phyloP scores from a whole-genome alignment of 176 grass and related monocot genomes.

The Rhynchospora pubera region DNA sequence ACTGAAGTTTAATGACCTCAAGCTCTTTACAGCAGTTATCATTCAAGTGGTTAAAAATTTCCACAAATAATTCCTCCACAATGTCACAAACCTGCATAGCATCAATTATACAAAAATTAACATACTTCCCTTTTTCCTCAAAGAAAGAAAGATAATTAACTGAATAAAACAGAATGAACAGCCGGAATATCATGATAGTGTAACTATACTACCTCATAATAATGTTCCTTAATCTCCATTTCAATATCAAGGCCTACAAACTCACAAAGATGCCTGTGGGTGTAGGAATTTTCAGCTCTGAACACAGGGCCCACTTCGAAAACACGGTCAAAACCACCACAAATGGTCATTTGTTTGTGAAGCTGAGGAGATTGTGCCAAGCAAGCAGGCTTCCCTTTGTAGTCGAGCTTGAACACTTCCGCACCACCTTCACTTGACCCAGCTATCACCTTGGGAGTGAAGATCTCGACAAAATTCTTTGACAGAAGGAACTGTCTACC shows the following conservation, averaged over 20 bases:
- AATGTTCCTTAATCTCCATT: constrained; percentile 96
- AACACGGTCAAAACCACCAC: constrained; percentile 76
- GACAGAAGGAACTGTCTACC: constrained; percentile 56
- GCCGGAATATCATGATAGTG: neutral
- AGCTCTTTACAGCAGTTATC: constrained; percentile 72
- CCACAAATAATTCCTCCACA: constrained; percentile 74
- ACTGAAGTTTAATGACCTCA: constrained; percentile 75
- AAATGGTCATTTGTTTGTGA: constrained; percentile 73
- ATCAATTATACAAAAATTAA: neutral
- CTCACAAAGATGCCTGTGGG: constrained; percentile 91
- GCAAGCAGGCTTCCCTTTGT: constrained; percentile 89
- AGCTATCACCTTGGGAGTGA: constrained; percentile 60
- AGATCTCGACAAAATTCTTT: constrained; percentile 71
- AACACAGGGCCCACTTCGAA: constrained; percentile 86
- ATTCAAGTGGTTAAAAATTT: constrained; percentile 87
- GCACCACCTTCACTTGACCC: constrained; percentile 96
- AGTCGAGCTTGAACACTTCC: constrained; percentile 83
- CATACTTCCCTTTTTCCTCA: neutral
- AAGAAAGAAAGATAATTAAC: neutral
- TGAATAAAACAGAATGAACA: neutral
- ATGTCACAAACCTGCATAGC: constrained; percentile 68
- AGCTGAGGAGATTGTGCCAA: constrained; percentile 89
- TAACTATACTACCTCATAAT: constrained; percentile 63
- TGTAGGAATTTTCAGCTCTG: constrained; percentile 85
- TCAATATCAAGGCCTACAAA: constrained; percentile 91